phyloP scores from a whole-genome alignment of 2,329 filamentous ascomycete genomes.

The Helicocarpus griseus region DNA sequence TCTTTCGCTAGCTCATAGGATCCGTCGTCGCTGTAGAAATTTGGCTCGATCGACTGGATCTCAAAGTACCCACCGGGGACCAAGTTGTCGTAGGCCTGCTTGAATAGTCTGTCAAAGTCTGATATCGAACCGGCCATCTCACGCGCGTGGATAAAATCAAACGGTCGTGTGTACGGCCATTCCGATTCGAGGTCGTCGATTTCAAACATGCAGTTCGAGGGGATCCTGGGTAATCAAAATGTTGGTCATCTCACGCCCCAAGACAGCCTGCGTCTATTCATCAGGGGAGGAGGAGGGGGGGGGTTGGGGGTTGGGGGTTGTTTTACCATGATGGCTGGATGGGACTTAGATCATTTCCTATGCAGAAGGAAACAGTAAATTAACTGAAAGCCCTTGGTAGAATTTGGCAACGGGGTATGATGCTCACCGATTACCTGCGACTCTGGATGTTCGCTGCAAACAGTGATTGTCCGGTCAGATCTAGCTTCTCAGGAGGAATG shows the following conservation, averaged over 20 bases:
- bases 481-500: constrained; percentile 6
- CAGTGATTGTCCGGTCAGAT: background rate
- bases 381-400: background rate
- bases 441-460: constrained; percentile 1
- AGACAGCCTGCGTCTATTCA: too few species aligned
- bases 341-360: constrained; percentile 7
- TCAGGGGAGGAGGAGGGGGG: too few species aligned
- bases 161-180: constrained; percentile 13
- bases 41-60: constrained; percentile 28
- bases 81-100: constrained; percentile 23
- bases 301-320: background rate
- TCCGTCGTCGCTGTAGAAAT: constrained; percentile 22
- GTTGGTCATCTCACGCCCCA: background rate
- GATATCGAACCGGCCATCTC: constrained; percentile 14
- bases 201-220: constrained; percentile 18
- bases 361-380: background rate
- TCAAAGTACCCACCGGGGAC: constrained; percentile 44
- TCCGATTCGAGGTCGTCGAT: constrained; percentile 18
- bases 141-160: constrained; percentile 16
- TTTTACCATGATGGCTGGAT: constrained; percentile 7
- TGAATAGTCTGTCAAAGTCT: constrained; percentile 14
- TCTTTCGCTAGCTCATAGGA: constrained; percentile 7
- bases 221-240: constrained; percentile 13
- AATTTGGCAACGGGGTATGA: background rate
- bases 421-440: constrained; percentile 11